A percentile compares a stretch with the other conserved stretches of the same genome.
Evolutionary conservation across 805 yeast genomes (phyloP).

Genomic region (Tetrapisispora namnaoensis): DNA sequence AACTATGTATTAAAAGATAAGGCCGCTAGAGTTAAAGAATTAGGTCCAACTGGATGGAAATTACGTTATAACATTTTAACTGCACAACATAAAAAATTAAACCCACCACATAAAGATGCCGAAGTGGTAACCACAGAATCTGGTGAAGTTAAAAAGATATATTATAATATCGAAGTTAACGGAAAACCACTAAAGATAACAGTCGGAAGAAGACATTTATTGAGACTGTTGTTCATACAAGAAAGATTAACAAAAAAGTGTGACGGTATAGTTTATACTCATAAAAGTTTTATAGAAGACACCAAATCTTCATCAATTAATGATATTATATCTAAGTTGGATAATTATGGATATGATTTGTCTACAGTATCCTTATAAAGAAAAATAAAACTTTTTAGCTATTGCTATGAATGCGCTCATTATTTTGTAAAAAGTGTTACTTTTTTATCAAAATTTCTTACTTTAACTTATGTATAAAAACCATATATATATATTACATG

Average conservation of each 20-base stretch:
- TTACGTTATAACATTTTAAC: constrained; percentile 65
- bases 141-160: constrained; percentile 35
- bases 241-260: constrained; percentile 37
- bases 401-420: neutral
- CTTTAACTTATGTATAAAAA: neutral
- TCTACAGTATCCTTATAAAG: constrained; percentile 3
- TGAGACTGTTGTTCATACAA: constrained; percentile 43
- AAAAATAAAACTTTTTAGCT: neutral
- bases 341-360: constrained; percentile 28
- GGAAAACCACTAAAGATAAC: constrained; percentile 40
- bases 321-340: constrained; percentile 13
- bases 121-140: constrained; percentile 26
- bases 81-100: constrained; percentile 30
- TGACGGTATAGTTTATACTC: constrained; percentile 36
- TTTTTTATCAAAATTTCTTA: neutral
- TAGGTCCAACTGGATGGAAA: constrained; percentile 90
- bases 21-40: constrained; percentile 80
- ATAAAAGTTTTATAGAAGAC: constrained; percentile 42
- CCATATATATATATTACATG: neutral
- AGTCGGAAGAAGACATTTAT: constrained; percentile 57
- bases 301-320: constrained; percentile 19
- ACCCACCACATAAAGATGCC: constrained; percentile 32
- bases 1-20: constrained; percentile 78
- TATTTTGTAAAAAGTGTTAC: no score
- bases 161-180: constrained; percentile 35